Percentiles rank a stretch among this genome's conserved stretches.
Conservation (phyloP, 2,329 filamentous ascomycete species). For the Penicillium hesseltinei region DNA sequence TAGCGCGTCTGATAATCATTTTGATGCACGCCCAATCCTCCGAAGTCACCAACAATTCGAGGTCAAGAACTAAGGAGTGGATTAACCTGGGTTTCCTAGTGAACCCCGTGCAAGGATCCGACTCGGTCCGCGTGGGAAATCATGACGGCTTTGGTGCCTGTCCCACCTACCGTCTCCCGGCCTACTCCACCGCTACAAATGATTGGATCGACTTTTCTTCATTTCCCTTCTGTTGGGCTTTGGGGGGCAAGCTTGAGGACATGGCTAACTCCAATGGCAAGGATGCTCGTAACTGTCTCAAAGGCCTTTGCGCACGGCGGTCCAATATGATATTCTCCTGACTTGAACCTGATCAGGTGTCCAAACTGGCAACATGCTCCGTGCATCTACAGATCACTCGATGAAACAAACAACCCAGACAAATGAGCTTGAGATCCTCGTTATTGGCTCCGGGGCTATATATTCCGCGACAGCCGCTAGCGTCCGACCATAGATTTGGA, state of each 20-base stretch:
- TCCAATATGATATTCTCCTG: neutral
- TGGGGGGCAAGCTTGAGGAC: neutral
- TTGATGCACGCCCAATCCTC: constrained; percentile 24
- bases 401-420: neutral
- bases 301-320: neutral
- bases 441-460: constrained; percentile 3
- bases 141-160: constrained; percentile 28
- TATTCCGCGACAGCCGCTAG: constrained; percentile 8
- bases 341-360: neutral
- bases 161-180: constrained; percentile 28
- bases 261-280: neutral
- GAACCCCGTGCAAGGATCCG: constrained; percentile 26
- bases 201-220: constrained; percentile 16
- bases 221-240: constrained; percentile 5
- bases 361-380: neutral
- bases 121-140: constrained; percentile 28
- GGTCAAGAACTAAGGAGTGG: constrained; percentile 8
- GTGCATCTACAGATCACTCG: constrained; percentile 2
- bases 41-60: constrained; percentile 4
- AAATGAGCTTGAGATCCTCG: neutral
- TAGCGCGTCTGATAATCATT: constrained; percentile 27
- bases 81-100: constrained; percentile 12
- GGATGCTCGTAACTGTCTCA: neutral
- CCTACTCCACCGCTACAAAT: constrained; percentile 20
- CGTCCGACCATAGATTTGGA: constrained; percentile 4